These are phyloP conservation scores for Nemania bipapillata DNA, from an alignment of 2,329 filamentous ascomycete genomes.

Conservation along the genomic window DNA sequence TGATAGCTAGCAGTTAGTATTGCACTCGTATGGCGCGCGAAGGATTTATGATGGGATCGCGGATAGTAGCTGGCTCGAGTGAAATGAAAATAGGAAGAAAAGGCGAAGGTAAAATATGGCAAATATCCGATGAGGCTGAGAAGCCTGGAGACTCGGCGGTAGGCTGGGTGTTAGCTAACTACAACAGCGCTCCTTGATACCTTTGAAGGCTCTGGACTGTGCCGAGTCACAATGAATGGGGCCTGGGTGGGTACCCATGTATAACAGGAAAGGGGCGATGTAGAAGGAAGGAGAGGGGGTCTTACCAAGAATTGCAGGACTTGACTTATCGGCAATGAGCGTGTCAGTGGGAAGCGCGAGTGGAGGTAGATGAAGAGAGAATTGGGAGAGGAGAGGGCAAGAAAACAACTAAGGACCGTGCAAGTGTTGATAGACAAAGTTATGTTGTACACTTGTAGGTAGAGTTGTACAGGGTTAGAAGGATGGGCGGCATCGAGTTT, in stretches of 20 bases:
- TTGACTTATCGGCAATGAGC: neutral
- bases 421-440: slow-evolving; percentile 6
- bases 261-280: neutral
- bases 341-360: slow-evolving; percentile 3
- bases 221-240: neutral
- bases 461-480: neutral
- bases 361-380: neutral
- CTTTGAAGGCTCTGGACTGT: slow-evolving; percentile 7
- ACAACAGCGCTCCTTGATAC: neutral
- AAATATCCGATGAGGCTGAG: neutral
- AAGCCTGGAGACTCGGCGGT: neutral
- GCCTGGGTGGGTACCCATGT: neutral
- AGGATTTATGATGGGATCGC: neutral
- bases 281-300: slow-evolving; percentile 11
- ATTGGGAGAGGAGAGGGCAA: neutral
- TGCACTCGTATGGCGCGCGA: slow-evolving; percentile 8
- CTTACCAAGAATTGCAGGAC: slow-evolving; percentile 20
- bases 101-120: neutral
- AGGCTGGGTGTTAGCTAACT: neutral
- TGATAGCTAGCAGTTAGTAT: neutral
- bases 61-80: neutral
- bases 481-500: neutral
- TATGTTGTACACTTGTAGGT: neutral
- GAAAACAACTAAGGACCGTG: neutral
- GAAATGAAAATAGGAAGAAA: neutral